These are phyloP conservation scores for Aspergillus steynii DNA, from an alignment of 495 filamentous ascomycete species.

Conservation along the genomic window DNA sequence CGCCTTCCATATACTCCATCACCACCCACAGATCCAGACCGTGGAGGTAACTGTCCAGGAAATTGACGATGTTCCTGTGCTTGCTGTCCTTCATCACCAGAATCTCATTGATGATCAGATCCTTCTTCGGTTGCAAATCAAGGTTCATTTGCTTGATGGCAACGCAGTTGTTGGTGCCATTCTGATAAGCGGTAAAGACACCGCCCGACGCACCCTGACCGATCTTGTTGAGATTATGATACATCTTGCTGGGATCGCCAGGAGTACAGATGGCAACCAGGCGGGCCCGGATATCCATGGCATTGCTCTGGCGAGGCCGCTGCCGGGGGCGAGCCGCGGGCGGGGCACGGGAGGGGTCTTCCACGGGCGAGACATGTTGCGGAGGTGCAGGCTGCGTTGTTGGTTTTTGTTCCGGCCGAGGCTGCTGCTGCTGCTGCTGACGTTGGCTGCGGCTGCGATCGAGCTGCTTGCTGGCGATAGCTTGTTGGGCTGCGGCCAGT, in stretches of 20 bases:
- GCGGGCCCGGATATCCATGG: conserved; percentile 78
- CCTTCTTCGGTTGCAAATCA: conserved; percentile 97
- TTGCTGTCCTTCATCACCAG: conserved; percentile 98
- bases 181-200: conserved; percentile 89
- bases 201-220: conserved; percentile 97
- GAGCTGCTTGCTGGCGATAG: conserved; percentile 54
- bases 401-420: conserved; percentile 30
- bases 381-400: conserved; percentile 25
- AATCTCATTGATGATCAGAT: conserved; percentile 98
- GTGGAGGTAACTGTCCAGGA: conserved; percentile 92
- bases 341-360: conserved; percentile 42
- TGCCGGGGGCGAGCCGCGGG: conserved; percentile 72
- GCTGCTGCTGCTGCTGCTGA: conserved; percentile 43
- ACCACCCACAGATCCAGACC: conserved; percentile 94
- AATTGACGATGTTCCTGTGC: conserved; percentile 98
- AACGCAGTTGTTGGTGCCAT: conserved; percentile 78
- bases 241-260: conserved; percentile 84
- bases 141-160: conserved; percentile 99
- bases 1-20: conserved; percentile 99
- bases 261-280: conserved; percentile 86
- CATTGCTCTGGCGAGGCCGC: conserved; percentile 68
- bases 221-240: conserved; percentile 89
- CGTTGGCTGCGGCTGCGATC: conserved; percentile 70
- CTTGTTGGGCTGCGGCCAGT: conserved; percentile 71
- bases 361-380: conserved; percentile 23